Conservation (phyloP, 2,329 filamentous ascomycete genomes). For the Alternaria sp. region DNA sequence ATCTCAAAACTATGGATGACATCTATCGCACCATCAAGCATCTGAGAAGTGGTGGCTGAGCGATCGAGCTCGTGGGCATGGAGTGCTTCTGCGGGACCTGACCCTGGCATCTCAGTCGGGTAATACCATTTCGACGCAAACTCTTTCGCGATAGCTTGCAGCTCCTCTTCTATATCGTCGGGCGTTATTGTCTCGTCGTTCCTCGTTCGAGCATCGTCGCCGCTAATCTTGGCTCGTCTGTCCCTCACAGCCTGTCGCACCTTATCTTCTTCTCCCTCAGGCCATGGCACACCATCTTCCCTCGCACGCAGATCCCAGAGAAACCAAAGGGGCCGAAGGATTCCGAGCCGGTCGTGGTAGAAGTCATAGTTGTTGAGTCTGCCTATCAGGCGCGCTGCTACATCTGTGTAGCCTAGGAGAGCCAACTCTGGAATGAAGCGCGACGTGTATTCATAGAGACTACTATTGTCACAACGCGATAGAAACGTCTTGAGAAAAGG, state of each 20-base stretch:
- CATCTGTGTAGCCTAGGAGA: background rate
- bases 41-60: background rate
- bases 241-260: background rate
- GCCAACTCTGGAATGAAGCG: background rate
- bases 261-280: background rate
- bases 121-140: background rate
- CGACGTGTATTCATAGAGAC: background rate
- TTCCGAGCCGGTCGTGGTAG: background rate
- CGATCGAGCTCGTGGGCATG: background rate
- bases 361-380: background rate
- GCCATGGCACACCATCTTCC: background rate
- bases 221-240: background rate
- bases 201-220: background rate
- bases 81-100: background rate
- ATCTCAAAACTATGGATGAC: background rate
- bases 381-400: background rate
- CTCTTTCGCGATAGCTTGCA: background rate
- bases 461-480: background rate
- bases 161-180: background rate
- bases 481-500: background rate
- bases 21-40: background rate
- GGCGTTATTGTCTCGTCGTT: background rate
- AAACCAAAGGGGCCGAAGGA: background rate
- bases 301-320: background rate
- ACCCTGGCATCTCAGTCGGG: background rate